Conservation (phyloP, 208 protist genomes). For the Leishmania gerbilli region DNA sequence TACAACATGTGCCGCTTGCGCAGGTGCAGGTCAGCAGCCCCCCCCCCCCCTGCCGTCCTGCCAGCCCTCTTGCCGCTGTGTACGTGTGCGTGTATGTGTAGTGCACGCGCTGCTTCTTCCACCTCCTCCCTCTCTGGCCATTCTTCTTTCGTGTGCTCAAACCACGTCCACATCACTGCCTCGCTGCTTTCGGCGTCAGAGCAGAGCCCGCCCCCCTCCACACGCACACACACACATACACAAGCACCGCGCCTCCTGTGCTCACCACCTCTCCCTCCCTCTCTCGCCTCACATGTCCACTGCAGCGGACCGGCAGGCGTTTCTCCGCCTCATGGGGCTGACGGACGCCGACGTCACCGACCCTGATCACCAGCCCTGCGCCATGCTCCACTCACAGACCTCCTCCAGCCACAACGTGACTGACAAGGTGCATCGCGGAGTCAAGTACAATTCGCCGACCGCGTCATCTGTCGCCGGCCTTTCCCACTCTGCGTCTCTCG, state of each 20-base stretch:
- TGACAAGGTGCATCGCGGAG: not conserved
- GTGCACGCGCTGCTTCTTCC: not conserved
- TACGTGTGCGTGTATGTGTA: not conserved
- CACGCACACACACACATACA: not conserved
- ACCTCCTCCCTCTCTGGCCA: not conserved
- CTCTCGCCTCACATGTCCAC: slow-evolving; percentile 26
- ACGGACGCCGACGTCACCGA: slow-evolving; percentile 68
- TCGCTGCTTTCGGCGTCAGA: not conserved
- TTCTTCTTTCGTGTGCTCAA: not conserved
- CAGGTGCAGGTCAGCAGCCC: not conserved
- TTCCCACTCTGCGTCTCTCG: slow-evolving; percentile 28
- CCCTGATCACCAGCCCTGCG: slow-evolving; percentile 26
- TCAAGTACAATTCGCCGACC: not conserved
- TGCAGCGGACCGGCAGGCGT: slow-evolving; percentile 55
- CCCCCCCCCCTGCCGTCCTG: not conserved
- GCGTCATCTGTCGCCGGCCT: slow-evolving; percentile 21
- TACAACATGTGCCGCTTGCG: not conserved
- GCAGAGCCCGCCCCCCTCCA: not conserved
- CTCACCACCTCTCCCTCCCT: not conserved
- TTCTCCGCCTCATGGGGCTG: slow-evolving; percentile 82
- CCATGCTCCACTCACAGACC: not conserved
- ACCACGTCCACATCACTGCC: not conserved
- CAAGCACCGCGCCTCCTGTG: not conserved
- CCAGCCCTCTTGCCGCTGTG: not conserved
- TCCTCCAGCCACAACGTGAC: not conserved